These are phyloP conservation scores for Pseudogymnoascus sp. DNA, from an alignment of 2,329 filamentous ascomycete genomes.

Conservation along the genomic window DNA sequence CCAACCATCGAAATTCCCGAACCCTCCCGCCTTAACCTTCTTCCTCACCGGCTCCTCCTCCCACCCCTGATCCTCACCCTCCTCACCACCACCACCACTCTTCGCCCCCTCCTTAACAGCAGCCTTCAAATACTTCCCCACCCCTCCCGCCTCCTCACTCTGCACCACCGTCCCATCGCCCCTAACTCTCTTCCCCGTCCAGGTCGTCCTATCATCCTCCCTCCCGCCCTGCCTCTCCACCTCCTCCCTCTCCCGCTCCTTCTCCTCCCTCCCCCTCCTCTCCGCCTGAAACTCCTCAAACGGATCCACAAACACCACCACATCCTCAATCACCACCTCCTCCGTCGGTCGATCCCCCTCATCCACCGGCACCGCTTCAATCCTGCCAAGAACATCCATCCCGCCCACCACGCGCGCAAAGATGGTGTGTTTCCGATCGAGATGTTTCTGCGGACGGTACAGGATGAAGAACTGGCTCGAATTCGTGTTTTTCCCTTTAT, in stretches of 20 bases:
- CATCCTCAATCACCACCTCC: slow-evolving; percentile 71
- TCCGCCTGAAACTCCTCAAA: slow-evolving; percentile 88
- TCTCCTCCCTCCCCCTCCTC: slow-evolving; percentile 53
- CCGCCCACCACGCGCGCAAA: slow-evolving; percentile 82
- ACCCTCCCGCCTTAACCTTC: slow-evolving; percentile 70
- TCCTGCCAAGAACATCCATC: slow-evolving; percentile 57
- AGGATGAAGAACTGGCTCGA: slow-evolving; percentile 91
- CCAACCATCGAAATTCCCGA: slow-evolving; percentile 94
- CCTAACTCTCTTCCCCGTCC: too few relatives aligned
- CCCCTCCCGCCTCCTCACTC: slow-evolving; percentile 35
- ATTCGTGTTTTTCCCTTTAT: slow-evolving; percentile 98
- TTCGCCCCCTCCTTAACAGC: slow-evolving; percentile 33
- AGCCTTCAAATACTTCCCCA: slow-evolving; percentile 77
- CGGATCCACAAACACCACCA: slow-evolving; percentile 84
- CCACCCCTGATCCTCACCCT: slow-evolving; percentile 49
- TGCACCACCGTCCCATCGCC: too few relatives aligned
- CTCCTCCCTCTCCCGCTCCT: slow-evolving; percentile 50
- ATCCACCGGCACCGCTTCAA: slow-evolving; percentile 72
- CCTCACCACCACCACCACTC: slow-evolving; percentile 34
- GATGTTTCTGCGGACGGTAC: slow-evolving; percentile 74
- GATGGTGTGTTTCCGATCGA: slow-evolving; percentile 95
- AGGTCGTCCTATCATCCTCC: slow-evolving; percentile 80
- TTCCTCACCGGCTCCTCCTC: slow-evolving; percentile 70
- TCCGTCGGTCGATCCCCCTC: slow-evolving; percentile 66
- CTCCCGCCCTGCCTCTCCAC: slow-evolving; percentile 58